Conservation (phyloP, 1,139 yeast species). For the Blastobotrys ciferrii region DNA sequence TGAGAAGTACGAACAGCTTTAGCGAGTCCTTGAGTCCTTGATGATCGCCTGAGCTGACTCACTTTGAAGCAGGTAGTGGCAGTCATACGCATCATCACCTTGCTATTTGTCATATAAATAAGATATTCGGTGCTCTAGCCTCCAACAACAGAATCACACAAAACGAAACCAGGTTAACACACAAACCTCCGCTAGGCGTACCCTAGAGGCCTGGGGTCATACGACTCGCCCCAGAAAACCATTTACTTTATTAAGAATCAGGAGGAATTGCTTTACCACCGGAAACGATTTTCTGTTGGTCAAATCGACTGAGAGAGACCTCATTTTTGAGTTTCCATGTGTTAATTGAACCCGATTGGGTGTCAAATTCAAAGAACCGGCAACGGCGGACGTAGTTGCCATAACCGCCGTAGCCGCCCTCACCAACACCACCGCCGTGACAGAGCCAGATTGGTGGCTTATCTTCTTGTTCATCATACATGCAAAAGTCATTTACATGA, state of each 20-base stretch:
- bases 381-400: conserved; percentile 78
- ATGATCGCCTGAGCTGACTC: too few relatives aligned
- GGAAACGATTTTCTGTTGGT: conserved; percentile 56
- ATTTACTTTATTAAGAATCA: conserved; percentile 6
- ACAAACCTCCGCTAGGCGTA: too few relatives aligned
- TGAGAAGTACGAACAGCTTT: too few relatives aligned
- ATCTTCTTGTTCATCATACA: conserved; percentile 44
- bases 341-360: conserved; percentile 49
- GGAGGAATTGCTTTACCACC: conserved; percentile 40
- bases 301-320: conserved; percentile 51
- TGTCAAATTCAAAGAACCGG: conserved; percentile 66
- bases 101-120: too few relatives aligned
- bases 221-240: too few relatives aligned
- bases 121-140: too few relatives aligned
- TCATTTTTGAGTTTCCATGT: conserved; percentile 62
- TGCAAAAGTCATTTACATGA: conserved; percentile 89
- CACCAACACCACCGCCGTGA: conserved; percentile 91
- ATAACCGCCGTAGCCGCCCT: conserved; percentile 93
- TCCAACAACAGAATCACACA: too few relatives aligned
- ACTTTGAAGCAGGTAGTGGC: too few relatives aligned
- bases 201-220: too few relatives aligned
- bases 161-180: too few relatives aligned
- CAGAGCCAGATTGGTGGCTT: conserved; percentile 72
- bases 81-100: too few relatives aligned
- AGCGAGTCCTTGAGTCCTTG: too few relatives aligned